Percentiles rank a stretch among this genome's conserved stretches.
These are phyloP conservation scores for Colletotrichum sp. DNA, from an alignment of 2,329 filamentous ascomycete species.

Conservation along the genomic window DNA sequence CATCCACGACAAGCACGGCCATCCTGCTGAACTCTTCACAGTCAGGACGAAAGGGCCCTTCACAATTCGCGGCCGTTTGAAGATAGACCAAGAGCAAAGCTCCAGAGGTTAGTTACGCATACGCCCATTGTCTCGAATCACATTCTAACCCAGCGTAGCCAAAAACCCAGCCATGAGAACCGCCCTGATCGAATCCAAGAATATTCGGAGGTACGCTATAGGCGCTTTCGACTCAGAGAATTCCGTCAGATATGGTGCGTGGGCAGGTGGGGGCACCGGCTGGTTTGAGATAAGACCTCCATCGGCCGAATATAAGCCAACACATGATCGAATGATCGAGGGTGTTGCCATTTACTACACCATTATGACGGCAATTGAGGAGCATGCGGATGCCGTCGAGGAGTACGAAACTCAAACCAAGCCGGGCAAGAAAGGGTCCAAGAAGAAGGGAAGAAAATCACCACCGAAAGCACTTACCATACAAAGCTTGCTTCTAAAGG, in stretches of 20 bases:
- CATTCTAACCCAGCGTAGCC: conserved; percentile 29
- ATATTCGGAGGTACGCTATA: conserved; percentile 56
- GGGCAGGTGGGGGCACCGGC: conserved; percentile 68
- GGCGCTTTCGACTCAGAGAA: conserved; percentile 50
- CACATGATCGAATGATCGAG: conserved; percentile 65
- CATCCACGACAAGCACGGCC: conserved; percentile 59
- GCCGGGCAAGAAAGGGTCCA: conserved; percentile 34
- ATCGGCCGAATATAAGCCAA: conserved; percentile 57
- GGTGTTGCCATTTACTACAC: conserved; percentile 69
- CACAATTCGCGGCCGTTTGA: conserved; percentile 63
- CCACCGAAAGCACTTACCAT: conserved; percentile 8
- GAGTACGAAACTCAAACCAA: conserved; percentile 28
- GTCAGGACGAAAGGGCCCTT: conserved; percentile 66
- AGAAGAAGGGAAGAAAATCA: conserved; percentile 23
- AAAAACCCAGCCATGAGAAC: conserved; percentile 33
- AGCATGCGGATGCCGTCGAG: conserved; percentile 23
- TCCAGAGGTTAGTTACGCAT: conserved; percentile 44
- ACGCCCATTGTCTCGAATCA: too few species aligned
- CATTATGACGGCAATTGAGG: conserved; percentile 61
- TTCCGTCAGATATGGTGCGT: conserved; percentile 53
- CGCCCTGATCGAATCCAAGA: conserved; percentile 59
- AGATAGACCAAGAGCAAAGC: conserved; percentile 41
- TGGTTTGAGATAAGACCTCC: conserved; percentile 71
- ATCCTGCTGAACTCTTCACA: conserved; percentile 63
- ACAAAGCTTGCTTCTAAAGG: conserved; percentile 35